Evolutionary conservation across 1,284 basidiomycete species (phyloP), one percentile per base, ranked within the genome.

Genomic region (Wolfiporia cocos): DNA sequence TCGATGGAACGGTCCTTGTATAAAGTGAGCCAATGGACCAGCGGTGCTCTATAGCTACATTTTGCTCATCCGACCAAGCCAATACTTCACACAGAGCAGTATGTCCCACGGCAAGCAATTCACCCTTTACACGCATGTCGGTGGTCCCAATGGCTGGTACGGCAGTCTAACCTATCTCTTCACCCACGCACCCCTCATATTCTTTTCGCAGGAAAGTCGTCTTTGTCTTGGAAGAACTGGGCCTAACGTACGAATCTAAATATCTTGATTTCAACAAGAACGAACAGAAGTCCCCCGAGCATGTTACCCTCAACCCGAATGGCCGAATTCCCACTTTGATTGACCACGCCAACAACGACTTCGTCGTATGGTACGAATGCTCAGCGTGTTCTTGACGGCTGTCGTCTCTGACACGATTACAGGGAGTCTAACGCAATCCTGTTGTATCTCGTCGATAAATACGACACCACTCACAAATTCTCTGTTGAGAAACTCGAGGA

Each of bases 351-450:
- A 62, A 62, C 49, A 43, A 47, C 39, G 55, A 64, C 49, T 58
- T 59, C 28, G 45, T 43, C 15, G 35, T 52, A 36, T 52, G 52
- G 47, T 44, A 29, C 15, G 17, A 4, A 18, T 14, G 24, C 17
- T n/a, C n/a, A n/a, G n/a, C 10, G 7, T n/a, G 12, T 11, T 17
- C 4, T 11, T 11, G 5, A 21, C n/a, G n/a, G n/a, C n/a, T n/a
- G 34, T 11, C 21, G 3, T 17, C 19, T 10, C 22, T 9, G 22
- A 31, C 7, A 12, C 17, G 39, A 4, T 15, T 10, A 52, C 32
- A 65, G 59, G 58, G 65, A 66, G 42, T 60, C 56, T 10, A 53
- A 57, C 31, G 65, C 65, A 15, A 64, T 63, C 46, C 29, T 67
- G n/a, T 26, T 46, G 7, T 66, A 66, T 50, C 49, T 67, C 28